Percentiles rank a stretch among this genome's conserved stretches.
Conservation (phyloP, 2,329 filamentous ascomycete genomes). For the Pseudogymnoascus sp. region DNA sequence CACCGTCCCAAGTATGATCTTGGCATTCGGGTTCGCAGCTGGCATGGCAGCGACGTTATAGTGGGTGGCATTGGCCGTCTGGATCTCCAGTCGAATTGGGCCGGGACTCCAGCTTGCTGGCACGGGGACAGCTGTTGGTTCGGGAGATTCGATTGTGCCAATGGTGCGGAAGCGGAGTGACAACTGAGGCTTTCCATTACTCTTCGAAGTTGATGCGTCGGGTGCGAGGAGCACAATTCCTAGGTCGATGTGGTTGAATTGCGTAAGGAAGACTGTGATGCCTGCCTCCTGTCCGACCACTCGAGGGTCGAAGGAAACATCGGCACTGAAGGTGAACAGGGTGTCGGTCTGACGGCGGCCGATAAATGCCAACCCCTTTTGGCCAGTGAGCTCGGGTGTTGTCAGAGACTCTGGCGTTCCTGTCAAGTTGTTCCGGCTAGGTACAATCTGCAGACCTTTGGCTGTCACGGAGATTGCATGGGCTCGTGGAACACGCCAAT, state of each 20-base stretch:
- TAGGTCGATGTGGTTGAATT: slow-evolving; percentile 46
- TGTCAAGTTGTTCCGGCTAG: slow-evolving; percentile 47
- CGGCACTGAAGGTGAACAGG: slow-evolving; percentile 43
- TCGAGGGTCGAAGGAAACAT: slow-evolving; percentile 37
- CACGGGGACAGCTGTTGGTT: not conserved
- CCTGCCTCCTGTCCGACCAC: slow-evolving; percentile 42
- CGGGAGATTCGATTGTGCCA: not conserved
- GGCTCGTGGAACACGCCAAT: slow-evolving; percentile 46
- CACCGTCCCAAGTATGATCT: not conserved
- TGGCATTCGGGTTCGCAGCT: slow-evolving; percentile 3
- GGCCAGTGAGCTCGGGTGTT: slow-evolving; percentile 37
- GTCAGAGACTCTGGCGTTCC: slow-evolving; percentile 43
- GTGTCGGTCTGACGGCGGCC: slow-evolving; percentile 48
- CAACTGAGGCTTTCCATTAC: not conserved
- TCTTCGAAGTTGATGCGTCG: not conserved
- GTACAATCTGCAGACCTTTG: slow-evolving; percentile 37
- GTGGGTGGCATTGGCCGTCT: not conserved
- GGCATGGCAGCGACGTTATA: slow-evolving; percentile 2
- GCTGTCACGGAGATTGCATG: slow-evolving; percentile 41
- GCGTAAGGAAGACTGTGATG: slow-evolving; percentile 44
- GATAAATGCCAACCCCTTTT: slow-evolving; percentile 34
- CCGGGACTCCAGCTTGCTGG: not conserved
- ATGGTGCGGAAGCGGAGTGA: slow-evolving; percentile 8
- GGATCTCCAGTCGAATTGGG: not conserved
- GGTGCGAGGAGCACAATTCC: slow-evolving; percentile 26